These are phyloP conservation scores for Coniella vitis DNA, from an alignment of 2,329 filamentous ascomycete genomes.

Conservation along the genomic window DNA sequence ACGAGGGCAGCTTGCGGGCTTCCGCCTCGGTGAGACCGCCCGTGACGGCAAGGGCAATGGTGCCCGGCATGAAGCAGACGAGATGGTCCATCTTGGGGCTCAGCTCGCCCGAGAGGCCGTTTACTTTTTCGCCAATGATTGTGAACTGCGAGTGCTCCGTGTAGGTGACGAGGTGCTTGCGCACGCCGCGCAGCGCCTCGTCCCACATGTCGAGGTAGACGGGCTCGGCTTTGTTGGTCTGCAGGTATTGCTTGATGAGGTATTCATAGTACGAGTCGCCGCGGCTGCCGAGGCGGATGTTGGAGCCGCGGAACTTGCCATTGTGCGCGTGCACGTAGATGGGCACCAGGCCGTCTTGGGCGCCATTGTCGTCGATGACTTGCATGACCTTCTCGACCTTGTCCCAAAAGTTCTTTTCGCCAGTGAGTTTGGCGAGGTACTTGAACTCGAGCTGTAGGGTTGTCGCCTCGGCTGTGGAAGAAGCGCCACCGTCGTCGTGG, in stretches of 20 bases:
- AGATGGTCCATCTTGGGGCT: slow-evolving; percentile 96
- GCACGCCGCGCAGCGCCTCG: slow-evolving; percentile 74
- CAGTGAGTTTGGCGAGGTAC: slow-evolving; percentile 89
- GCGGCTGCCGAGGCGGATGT: slow-evolving; percentile 86
- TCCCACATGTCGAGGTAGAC: slow-evolving; percentile 93
- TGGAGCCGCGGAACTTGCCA: slow-evolving; percentile 73
- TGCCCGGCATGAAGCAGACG: slow-evolving; percentile 95
- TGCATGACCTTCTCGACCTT: slow-evolving; percentile 87
- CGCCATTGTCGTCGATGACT: slow-evolving; percentile 75
- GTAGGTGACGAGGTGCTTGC: slow-evolving; percentile 89
- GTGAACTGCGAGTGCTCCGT: slow-evolving; percentile 73
- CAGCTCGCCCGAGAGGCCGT: slow-evolving; percentile 59
- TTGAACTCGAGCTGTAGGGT: slow-evolving; percentile 95
- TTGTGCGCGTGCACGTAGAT: slow-evolving; percentile 80
- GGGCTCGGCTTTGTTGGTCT: slow-evolving; percentile 79
- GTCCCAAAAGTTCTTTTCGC: slow-evolving; percentile 89
- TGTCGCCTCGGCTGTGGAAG: slow-evolving; percentile 89
- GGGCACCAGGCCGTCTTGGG: slow-evolving; percentile 76
- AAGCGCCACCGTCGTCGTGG: slow-evolving; percentile 78
- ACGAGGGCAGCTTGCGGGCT: slow-evolving; percentile 64
- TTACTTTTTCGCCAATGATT: slow-evolving; percentile 80
- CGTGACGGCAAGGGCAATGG: slow-evolving; percentile 83
- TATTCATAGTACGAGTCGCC: slow-evolving; percentile 99
- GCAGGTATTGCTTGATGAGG: slow-evolving; percentile 95
- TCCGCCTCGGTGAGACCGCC: slow-evolving; percentile 68